Evolutionary conservation across 352 stramenopile genomes (phyloP), one percentile per base, ranked within the genome.

Genomic region (Phytopythium mirpurense): DNA sequence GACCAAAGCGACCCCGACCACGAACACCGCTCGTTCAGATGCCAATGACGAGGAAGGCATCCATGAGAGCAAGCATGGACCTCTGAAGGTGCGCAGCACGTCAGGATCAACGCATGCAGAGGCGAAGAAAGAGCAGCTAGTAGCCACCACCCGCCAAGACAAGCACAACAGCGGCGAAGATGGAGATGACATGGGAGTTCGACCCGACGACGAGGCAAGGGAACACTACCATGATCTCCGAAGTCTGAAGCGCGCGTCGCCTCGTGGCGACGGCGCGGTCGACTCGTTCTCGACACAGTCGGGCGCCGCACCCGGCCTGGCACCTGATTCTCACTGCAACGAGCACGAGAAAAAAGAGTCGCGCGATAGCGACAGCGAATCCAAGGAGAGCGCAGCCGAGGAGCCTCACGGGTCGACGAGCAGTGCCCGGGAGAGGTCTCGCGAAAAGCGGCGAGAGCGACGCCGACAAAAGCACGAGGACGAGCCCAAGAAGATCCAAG

Each of bases 401-500:
- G 59, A 62, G 60, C 56, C 43, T 15, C 37, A 60, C 5, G 57
- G 45, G 8, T 37, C 43, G 7, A 35, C 42, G 19, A 27, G 26
- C n/a, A 18, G 61, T 10, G 50, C 59, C 26, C 55, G 71, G 3
- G 68, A 81, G 9, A 70, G 72, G 21, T 62, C 65, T 37, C 74
- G 67, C 1, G 78, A 86, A 42, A 77, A 72, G 41, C 77, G 71
- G 7, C 78, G 72, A 37, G 74, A 89, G 29, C 79, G 65, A 37
- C 58, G 68, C 9, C 70, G 76, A 19, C 75, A 61, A 56, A 87
- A 88, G 48, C 62, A 79, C n/a, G 67, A 88, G 11, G 62, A 81
- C 21, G 81, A 88, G 35, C 61, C 72, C 21, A 92, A 88, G 59
- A 84, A 83, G 49, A 63, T 88, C 23, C 65, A 76, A 60, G 72